Conservation (phyloP, 2,329 filamentous ascomycete genomes). For the Karstenula rhodostoma region DNA sequence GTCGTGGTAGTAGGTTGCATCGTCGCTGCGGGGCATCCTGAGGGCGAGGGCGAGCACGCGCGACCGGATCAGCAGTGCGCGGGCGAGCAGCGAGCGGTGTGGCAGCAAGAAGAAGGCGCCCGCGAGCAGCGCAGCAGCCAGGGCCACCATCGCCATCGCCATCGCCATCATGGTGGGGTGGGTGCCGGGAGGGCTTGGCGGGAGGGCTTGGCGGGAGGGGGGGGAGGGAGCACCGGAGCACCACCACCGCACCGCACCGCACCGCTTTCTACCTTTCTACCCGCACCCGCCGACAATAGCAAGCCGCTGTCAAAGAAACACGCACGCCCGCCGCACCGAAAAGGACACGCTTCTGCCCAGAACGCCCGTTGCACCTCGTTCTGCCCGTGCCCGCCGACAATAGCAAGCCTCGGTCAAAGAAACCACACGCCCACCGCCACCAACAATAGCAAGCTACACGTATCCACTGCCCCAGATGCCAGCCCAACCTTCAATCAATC, state of each 20-base stretch:
- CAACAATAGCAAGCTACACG: too few species aligned
- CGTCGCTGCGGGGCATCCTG: conserved; percentile 7
- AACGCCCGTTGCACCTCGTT: too few species aligned
- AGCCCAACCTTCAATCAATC: too few species aligned
- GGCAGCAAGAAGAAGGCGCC: conserved; percentile 6
- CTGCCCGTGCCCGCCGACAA: too few species aligned
- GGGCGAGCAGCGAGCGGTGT: conserved; percentile 9
- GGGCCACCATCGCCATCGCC: neutral
- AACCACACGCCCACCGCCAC: too few species aligned
- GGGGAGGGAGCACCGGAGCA: too few species aligned
- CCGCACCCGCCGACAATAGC: neutral
- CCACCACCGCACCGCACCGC: too few species aligned
- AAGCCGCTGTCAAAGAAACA: neutral
- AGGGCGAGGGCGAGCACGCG: neutral
- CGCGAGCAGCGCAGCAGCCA: neutral
- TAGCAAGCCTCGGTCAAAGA: too few species aligned
- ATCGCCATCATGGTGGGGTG: neutral
- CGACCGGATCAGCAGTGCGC: conserved; percentile 4
- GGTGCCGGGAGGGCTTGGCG: neutral
- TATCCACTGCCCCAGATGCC: too few species aligned
- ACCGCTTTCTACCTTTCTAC: neutral
- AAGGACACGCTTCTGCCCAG: too few species aligned
- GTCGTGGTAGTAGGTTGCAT: conserved; percentile 61
- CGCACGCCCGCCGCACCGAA: too few species aligned
- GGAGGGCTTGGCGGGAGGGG: too few species aligned